Percentiles rank a stretch among this genome's conserved stretches.
Evolutionary conservation across 768 basidiomycete genomes (phyloP).

Genomic region (Boletus subcaerulescens): DNA sequence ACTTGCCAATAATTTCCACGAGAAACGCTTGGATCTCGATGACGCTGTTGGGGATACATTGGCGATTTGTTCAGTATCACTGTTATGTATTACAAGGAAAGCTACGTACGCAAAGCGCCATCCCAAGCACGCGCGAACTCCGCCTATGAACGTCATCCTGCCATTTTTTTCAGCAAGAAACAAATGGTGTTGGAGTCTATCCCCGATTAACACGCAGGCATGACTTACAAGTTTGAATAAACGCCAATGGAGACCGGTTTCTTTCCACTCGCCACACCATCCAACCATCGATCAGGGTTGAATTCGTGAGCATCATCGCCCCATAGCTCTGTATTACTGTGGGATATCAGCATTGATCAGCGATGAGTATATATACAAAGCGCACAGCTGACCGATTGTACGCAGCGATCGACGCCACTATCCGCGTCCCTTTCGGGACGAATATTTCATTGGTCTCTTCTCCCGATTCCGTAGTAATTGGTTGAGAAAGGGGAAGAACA

Average conservation of each 20-base stretch:
- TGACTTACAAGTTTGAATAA: slow-evolving; percentile 28
- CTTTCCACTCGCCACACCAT: slow-evolving; percentile 15
- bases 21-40: slow-evolving; percentile 58
- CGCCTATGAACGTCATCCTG: slow-evolving; percentile 31
- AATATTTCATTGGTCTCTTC: slow-evolving; percentile 41
- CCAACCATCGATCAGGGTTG: slow-evolving; percentile 29
- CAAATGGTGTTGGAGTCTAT: neutral
- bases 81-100: neutral
- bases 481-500: slow-evolving; percentile 55
- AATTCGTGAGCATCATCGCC: slow-evolving; percentile 32
- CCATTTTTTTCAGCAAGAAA: neutral
- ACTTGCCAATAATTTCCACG: slow-evolving; percentile 51
- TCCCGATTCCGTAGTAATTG: slow-evolving; percentile 47
- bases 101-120: slow-evolving; percentile 32
- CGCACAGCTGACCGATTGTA: slow-evolving; percentile 47
- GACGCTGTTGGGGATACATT: slow-evolving; percentile 25
- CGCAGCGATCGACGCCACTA: slow-evolving; percentile 51
- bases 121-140: slow-evolving; percentile 26
- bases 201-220: neutral
- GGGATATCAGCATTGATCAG: neutral
- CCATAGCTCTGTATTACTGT: slow-evolving; percentile 30
- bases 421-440: slow-evolving; percentile 48
- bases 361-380: too few species aligned
- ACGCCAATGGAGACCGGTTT: slow-evolving; percentile 24
- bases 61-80: neutral